Conservation (phyloP, 441 rosid species). For the Aleurites moluccanus region DNA sequence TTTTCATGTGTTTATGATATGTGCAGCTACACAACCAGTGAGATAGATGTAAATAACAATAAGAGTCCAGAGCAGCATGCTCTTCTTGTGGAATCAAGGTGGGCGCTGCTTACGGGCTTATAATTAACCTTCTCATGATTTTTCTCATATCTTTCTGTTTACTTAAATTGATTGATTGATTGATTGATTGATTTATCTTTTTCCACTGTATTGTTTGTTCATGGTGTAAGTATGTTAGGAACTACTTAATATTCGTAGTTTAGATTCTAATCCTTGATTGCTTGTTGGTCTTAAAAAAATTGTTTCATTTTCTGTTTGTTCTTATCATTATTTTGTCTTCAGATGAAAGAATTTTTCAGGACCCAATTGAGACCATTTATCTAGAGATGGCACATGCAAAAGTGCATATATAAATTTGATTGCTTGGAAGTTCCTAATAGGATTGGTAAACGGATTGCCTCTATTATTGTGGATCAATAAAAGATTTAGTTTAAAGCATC, state of each 20-base stretch:
- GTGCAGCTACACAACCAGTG: conserved; percentile 58
- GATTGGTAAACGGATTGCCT: conserved; percentile 1
- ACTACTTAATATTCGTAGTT: neutral
- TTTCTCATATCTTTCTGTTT: neutral
- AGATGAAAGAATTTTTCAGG: neutral
- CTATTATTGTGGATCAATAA: too few species aligned
- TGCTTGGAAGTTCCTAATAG: neutral
- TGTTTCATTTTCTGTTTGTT: neutral
- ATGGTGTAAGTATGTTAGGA: neutral
- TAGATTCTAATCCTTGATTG: neutral
- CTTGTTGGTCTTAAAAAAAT: neutral
- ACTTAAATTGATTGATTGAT: too few species aligned
- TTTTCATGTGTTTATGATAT: conserved; percentile 16
- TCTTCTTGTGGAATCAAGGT: conserved; percentile 83
- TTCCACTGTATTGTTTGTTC: neutral
- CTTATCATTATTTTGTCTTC: neutral
- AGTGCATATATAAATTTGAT: neutral
- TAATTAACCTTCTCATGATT: neutral
- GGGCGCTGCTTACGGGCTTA: conserved; percentile 13
- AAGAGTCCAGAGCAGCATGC: conserved; percentile 56
- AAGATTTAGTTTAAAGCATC: neutral
- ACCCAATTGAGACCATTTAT: neutral
- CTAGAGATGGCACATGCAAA: neutral
- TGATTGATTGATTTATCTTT: too few species aligned
- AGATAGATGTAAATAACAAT: conserved; percentile 48